Conservation (phyloP, 202 grass and related monocot species). For the Setaria viridis region DNA sequence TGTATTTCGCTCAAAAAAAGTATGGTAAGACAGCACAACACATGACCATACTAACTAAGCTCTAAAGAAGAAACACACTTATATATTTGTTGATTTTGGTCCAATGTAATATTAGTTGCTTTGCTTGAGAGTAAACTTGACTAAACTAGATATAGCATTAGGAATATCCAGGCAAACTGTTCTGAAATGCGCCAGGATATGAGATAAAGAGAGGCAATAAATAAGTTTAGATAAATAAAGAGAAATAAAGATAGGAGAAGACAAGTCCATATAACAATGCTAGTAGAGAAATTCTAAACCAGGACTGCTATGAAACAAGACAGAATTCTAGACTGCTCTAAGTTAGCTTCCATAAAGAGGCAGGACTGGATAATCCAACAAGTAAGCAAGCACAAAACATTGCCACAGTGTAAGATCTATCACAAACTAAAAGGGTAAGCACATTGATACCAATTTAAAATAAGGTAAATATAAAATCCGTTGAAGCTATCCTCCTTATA, state of each 20-base stretch:
- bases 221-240: constrained; percentile 8
- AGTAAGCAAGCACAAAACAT: neutral
- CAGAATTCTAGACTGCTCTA: neutral
- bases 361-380: neutral
- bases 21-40: constrained; percentile 40
- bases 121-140: neutral
- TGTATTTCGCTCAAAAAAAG: too few species aligned
- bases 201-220: constrained; percentile 33
- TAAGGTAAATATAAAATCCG: neutral
- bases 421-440: constrained; percentile 15
- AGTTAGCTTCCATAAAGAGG: constrained; percentile 2
- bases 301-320: neutral
- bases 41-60: constrained; percentile 5
- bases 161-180: neutral
- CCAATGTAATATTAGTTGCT: constrained; percentile 24
- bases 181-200: constrained; percentile 19
- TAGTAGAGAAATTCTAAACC: constrained; percentile 5
- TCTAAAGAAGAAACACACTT: constrained; percentile 15
- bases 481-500: neutral
- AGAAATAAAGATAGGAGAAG: constrained; percentile 27
- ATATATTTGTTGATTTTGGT: neutral
- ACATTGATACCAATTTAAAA: neutral
- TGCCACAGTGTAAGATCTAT: neutral
- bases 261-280: neutral
- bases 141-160: neutral